These are phyloP conservation scores for Geotrichum candidum DNA, from an alignment of 1,139 yeast genomes.

Conservation along the genomic window DNA sequence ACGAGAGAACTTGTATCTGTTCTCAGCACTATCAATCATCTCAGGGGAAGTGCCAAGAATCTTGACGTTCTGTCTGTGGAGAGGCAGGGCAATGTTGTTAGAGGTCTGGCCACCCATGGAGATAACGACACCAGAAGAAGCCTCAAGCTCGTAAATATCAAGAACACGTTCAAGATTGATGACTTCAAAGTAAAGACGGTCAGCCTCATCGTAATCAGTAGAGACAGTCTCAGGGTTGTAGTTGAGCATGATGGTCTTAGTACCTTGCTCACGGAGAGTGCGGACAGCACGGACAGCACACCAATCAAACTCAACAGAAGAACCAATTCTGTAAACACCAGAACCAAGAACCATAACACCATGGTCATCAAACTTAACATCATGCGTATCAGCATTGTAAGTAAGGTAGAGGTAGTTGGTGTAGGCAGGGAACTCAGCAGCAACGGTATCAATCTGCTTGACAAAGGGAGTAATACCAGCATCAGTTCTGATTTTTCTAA, in stretches of 20 bases:
- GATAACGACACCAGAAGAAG: conserved; percentile 84
- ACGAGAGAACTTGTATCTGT: conserved; percentile 94
- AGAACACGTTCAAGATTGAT: conserved; percentile 90
- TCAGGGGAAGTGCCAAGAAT: conserved; percentile 92
- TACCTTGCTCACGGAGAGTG: conserved; percentile 81
- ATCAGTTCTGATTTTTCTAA: conserved; percentile 44
- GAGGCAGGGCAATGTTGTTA: conserved; percentile 84
- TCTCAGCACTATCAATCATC: conserved; percentile 95
- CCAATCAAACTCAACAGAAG: conserved; percentile 99
- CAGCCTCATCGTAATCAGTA: conserved; percentile 97
- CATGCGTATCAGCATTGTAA: conserved; percentile 84
- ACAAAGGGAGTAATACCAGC: conserved; percentile 82
- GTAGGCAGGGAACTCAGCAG: conserved; percentile 97
- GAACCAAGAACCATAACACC: conserved; percentile 96
- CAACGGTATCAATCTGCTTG: conserved; percentile 93
- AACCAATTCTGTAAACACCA: conserved; percentile 97
- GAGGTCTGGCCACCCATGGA: conserved; percentile 98
- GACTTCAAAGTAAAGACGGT: conserved; percentile 92
- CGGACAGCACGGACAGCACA: conserved; percentile 97
- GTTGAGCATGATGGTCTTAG: conserved; percentile 91
- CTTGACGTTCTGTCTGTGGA: conserved; percentile 69
- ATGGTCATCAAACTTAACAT: conserved; percentile 76
- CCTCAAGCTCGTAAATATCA: conserved; percentile 93
- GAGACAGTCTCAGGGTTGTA: conserved; percentile 98
- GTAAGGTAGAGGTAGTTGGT: conserved; percentile 96